Conservation (phyloP, 2,329 filamentous ascomycete species). For the Capronia epimyces region DNA sequence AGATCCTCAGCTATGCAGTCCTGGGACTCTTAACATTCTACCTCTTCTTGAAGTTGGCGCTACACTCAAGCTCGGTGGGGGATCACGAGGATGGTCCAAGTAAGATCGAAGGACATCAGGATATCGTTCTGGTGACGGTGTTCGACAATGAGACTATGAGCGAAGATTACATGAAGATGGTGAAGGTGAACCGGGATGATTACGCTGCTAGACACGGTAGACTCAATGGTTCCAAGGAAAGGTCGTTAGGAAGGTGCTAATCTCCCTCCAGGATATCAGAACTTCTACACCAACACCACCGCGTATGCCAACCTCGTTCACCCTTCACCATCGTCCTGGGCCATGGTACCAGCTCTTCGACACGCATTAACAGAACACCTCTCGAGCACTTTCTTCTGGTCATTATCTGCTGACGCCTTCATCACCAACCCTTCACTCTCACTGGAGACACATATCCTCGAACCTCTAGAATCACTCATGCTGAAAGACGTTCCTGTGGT, state of each 20-base stretch:
- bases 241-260: background rate
- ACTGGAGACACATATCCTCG: slow-evolving; percentile 67
- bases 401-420: slow-evolving; percentile 73
- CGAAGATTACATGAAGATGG: slow-evolving; percentile 62
- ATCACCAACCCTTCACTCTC: slow-evolving; percentile 77
- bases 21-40: slow-evolving; percentile 55
- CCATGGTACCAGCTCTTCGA: slow-evolving; percentile 75
- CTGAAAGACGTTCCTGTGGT: slow-evolving; percentile 80
- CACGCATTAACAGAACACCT: slow-evolving; percentile 81
- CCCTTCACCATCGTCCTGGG: slow-evolving; percentile 44
- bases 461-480: slow-evolving; percentile 71
- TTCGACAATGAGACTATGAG: slow-evolving; percentile 64
- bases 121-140: slow-evolving; percentile 75
- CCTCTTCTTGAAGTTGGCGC: slow-evolving; percentile 52
- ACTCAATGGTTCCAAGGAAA: slow-evolving; percentile 26
- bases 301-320: slow-evolving; percentile 38
- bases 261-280: slow-evolving; percentile 64
- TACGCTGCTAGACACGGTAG: slow-evolving; percentile 85
- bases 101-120: slow-evolving; percentile 44
- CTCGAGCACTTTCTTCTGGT: slow-evolving; percentile 76
- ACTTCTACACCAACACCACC: slow-evolving; percentile 70
- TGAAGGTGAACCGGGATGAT: slow-evolving; percentile 74
- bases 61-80: slow-evolving; percentile 31
- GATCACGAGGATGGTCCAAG: slow-evolving; percentile 31
- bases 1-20: slow-evolving; percentile 52